phyloP scores from a whole-genome alignment of 2,329 filamentous ascomycete species.

The Beauveria caledonica region DNA sequence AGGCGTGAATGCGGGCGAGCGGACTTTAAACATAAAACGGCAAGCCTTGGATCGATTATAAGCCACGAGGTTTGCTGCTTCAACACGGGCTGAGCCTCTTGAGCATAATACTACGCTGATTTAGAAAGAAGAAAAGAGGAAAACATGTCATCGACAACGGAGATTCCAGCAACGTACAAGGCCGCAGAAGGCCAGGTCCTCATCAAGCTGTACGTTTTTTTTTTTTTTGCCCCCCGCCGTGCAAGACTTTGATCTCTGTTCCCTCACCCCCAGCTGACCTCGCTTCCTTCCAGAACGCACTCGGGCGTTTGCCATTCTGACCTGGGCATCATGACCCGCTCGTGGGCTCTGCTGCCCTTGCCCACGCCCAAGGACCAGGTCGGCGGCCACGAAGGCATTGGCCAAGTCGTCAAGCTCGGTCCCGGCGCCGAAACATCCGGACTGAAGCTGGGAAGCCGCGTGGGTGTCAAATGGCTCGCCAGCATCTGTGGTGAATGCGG shows the following conservation, averaged over 20 bases:
- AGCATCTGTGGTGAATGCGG: constrained; percentile 45
- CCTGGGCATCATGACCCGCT: constrained; percentile 12
- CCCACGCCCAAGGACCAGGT: constrained; percentile 22
- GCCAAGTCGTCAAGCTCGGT: constrained; percentile 57
- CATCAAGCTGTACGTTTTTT: constrained; percentile 16
- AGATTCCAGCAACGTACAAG: constrained; percentile 10
- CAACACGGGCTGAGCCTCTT: too few relatives aligned
- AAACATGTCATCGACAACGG: neutral
- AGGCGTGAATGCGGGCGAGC: neutral
- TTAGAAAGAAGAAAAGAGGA: neutral
- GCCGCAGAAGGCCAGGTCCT: constrained; percentile 19
- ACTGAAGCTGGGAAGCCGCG: constrained; percentile 58
- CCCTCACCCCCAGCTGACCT: neutral
- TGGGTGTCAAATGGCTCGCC: constrained; percentile 62
- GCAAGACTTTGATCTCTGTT: too few relatives aligned
- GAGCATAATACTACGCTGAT: neutral
- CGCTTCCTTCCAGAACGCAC: constrained; percentile 13
- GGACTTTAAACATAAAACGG: neutral
- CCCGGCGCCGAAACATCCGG: constrained; percentile 45
- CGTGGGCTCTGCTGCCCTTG: constrained; percentile 7
- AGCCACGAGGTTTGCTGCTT: too few relatives aligned
- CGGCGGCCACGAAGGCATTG: constrained; percentile 63
- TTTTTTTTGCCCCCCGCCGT: too few relatives aligned
- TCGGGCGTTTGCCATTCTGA: constrained; percentile 22
- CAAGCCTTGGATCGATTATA: too few relatives aligned